Evolutionary conservation across 1,284 basidiomycete species (phyloP), one percentile per base, ranked within the genome.

Genomic region (Filobasidium uniguttulatum): DNA sequence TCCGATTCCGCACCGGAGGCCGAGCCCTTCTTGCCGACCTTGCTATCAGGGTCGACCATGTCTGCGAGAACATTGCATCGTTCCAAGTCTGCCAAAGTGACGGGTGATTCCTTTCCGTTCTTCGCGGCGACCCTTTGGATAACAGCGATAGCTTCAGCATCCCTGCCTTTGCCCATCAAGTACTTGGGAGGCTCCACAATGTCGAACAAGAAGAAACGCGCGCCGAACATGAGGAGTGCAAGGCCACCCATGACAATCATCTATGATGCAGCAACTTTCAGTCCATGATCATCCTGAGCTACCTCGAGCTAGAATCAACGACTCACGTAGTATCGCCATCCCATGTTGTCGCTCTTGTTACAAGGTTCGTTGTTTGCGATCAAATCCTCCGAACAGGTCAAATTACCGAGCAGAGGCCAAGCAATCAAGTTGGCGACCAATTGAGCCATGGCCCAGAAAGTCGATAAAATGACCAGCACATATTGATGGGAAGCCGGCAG

Each of bases 141-240:
- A 45, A 85, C 74, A 15, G 75, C 75, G 22, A 88, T 77, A 0
- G 85, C 85, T 45, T 81, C 77, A 14, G 72, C 74, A 57, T 87
- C 83, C 33, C 72, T 70, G 1, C 83, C 83, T 51, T 79, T 76
- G 5, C 78, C 78, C 63, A 87, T 77, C 26, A 88, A 74, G 65
- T 74, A 85, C 63, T 83, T 83, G 3, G 82, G 83, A 49, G 79
- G 80, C 64, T 87, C 83, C 51, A 80, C 71, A 45, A 87, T 74
- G n/a, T 73, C 71, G 71, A 85, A 85, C 45, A 81, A 68, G 63
- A 81, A 75, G 71, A 82, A 83, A 36, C 83, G 81, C 37, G 81
- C 62, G 47, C 76, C 57, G 71, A 78, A 85, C 31, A 70, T 52
- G 36, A 56, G 23, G 4, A 68, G 52, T 7, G 63, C 65, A 49